Evolutionary conservation across 768 basidiomycete species (phyloP), one percentile per base, ranked within the genome.

Genomic region (Rhodotorula graminis): DNA sequence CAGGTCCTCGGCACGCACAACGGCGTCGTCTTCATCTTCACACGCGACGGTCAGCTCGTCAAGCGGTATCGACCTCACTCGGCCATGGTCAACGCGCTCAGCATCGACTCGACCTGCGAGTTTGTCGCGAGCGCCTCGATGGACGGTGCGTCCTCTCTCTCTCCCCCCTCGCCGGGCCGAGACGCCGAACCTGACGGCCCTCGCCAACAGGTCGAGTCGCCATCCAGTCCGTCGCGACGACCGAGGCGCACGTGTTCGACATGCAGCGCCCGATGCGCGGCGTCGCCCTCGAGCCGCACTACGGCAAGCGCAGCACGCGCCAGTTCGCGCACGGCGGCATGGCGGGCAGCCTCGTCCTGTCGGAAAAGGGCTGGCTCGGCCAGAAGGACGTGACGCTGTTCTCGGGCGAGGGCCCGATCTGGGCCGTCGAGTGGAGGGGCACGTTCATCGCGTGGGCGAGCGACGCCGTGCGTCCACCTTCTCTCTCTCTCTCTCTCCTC

Each of bases 291-390:
- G 95, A 97, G 78, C 96, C 96, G 12, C 85, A 88, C 71, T 99
- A 95, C 73, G 87, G 89, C 8, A 90, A 90, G 81, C 87, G 86
- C 62, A 84, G 85, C 50, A 86, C 90, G 15, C 85, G 92, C 31
- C 86, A 90, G 0, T 89, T 96, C 76, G 90, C 96, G 19, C 92
- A 90, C 67, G 96, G 95, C 31, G 96, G 96, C 16, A 85, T 95
- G 85, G 89, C 91, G 0, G 95, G 96, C 9, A 87, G 85, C 31
- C 83, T 99, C 40, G 84, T 91, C n/a, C 77, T 96, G 76, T 87
- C 90, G 74, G 95, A 97, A 83, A 97, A 96, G 79, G 91, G 93
- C 12, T 97, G 96, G 94, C 82, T 97, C 2, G 93, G 95, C 0
- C 91, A 96, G 78, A 96, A 91, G 78, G 93, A 95, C 80, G 91